Base-by-base conservation (phyloP, 1,284 basidiomycete genomes). In the Athelia sp. region DNA sequence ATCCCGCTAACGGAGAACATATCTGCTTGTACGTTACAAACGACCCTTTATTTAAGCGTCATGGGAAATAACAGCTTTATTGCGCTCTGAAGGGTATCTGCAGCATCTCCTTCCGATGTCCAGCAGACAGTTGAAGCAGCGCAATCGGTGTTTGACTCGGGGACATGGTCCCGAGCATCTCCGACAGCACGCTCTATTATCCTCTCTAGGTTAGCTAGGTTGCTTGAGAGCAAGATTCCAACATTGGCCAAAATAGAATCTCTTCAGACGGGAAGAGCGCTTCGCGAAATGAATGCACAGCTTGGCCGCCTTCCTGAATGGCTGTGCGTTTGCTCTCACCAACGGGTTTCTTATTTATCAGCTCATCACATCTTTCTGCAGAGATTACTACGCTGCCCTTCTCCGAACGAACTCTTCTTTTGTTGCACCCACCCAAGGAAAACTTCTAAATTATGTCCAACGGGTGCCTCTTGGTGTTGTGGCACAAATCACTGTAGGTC, bases 381-480 rank as follows among this genome's bases (percentile, higher is more conserved):
- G 87, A 49, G 82, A 85, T 50, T 92, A 92, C 57, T 91, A 81
- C 58, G 78, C 85, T 36, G 84, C 88, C 0, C 61, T 91, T 4
- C 62, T 90, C 32, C 72, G 88, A 32, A 90, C 87, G 3, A 73
- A 79, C 35, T 78, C 82, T 58, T 81, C 75, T 3, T 81, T 79
- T 52, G 74, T 90, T 13, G 79, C 86, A n/a, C 90, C 89, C 2
- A 86, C 87, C 0, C 84, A 88, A 57, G 90, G 90, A 0, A 79
- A 79, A 49, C 61, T 92, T 29, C 65, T 91, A 35, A 92, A 91
- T 57, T 84, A 88, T 62, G 82, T 93, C 6, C 78, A 82, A 47
- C 75, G 90, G 21, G 73, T 90, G 4, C 90, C 90, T 0, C 73
- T 93, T 1, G 90, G 90, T 21, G 89, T 92, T 14, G 87, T 90